Base-by-base conservation (phyloP, 306 rosid genomes). In the Cucurbita pepo region DNA sequence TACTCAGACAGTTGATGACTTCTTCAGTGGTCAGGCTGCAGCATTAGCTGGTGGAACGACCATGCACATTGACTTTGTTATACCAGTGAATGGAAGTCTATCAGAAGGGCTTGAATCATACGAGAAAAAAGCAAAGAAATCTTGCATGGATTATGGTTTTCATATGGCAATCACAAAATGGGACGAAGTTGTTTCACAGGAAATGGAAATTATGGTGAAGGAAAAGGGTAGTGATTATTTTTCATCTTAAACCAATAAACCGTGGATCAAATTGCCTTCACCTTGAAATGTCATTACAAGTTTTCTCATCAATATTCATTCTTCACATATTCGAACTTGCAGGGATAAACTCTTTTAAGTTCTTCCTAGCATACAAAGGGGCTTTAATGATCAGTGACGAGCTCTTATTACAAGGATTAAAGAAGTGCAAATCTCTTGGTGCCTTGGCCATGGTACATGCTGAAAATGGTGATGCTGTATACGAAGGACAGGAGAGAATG, bases 361-460 rank as follows among this genome's bases (percentile, higher is more conserved):
- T 90, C 86, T 93, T 93, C 85, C 58, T 93, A 87, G 97, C 98
- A 34, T 93, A 93, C 86, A 90, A 90, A 85, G 97, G 96, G 44
- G 50, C 90, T 70, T 80, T 90, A 41, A 90, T 93, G 98, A 64
- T 93, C 79, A 85, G 75, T 52, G 98, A 93, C 75, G 98, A 93
- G 72, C 91, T 93, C 73, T 83, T 93, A 58, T 76, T 93, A 76
- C 85, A 93, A 85, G 98, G 91, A 63, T 82, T 93, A 60, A 87
- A 82, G 75, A 93, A 79, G 80, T 90, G 98, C 88, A 90, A 90
- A 86, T 87, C 96, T 67, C 98, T 93, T 48, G 98, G 98, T 70
- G 97, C 98, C 76, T 75, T 93, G 77, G 96, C 98, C 61, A 93
- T 93, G 98, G 97, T 93, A 64, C 98, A 93, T 86, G 98, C 97